These are phyloP conservation scores for Strobilomyces dryophilus DNA, from an alignment of 768 basidiomycete species.

Conservation along the genomic window DNA sequence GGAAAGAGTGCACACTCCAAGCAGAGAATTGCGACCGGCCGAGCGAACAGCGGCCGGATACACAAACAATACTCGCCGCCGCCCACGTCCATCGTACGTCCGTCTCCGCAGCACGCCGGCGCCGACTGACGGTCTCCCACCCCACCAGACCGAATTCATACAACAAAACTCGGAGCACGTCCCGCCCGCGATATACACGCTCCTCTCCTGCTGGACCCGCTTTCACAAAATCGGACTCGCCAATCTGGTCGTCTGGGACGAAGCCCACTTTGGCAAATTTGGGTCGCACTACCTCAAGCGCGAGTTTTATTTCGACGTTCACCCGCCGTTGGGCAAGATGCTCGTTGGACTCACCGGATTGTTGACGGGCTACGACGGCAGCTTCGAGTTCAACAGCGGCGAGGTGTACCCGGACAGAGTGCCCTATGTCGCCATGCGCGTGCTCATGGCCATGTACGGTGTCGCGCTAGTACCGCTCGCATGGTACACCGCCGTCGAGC, in stretches of 20 bases:
- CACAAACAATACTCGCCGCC: constrained; percentile 62
- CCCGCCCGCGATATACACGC: constrained; percentile 81
- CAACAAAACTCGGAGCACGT: constrained; percentile 77
- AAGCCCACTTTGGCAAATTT: constrained; percentile 99
- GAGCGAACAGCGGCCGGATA: constrained; percentile 55
- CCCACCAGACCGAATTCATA: constrained; percentile 63
- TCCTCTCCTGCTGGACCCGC: constrained; percentile 92
- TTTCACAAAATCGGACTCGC: constrained; percentile 90
- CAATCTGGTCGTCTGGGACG: constrained; percentile 93
- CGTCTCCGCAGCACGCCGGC: constrained; percentile 7
- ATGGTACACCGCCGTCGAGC: constrained; percentile 94
- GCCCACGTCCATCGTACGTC: constrained; percentile 56
- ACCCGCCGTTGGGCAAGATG: constrained; percentile 99
- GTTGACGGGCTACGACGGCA: constrained; percentile 86
- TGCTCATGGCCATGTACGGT: constrained; percentile 92
- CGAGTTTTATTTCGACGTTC: constrained; percentile 99
- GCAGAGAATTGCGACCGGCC: constrained; percentile 33
- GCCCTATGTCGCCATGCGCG: constrained; percentile 92
- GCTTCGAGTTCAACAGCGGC: constrained; percentile 94
- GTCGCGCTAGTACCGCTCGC: constrained; percentile 93
- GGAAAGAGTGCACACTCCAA: constrained; percentile 68
- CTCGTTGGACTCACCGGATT: constrained; percentile 92
- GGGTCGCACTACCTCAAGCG: constrained; percentile 97
- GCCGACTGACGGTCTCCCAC: neutral
- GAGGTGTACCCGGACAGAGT: constrained; percentile 77